Evolutionary conservation across 2,329 filamentous ascomycete species (phyloP).

Genomic region (Pseudocercospora pini-densiflorae): DNA sequence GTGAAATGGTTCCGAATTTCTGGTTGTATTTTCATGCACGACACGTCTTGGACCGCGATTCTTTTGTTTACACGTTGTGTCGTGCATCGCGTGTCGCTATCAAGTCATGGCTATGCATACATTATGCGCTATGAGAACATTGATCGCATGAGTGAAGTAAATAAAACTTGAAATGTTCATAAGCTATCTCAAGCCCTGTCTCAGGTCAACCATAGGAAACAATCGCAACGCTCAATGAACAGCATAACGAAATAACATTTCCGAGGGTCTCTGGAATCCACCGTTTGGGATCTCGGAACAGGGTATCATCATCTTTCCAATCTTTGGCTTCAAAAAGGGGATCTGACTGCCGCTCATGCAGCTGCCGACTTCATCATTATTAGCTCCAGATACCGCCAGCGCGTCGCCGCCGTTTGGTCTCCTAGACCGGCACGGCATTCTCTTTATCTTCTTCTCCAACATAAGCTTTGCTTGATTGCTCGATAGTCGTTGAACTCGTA

Average conservation of each 20-base stretch:
- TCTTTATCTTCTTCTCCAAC: constrained; percentile 17
- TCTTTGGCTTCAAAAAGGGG: not conserved
- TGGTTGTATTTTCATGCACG: not conserved
- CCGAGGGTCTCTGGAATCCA: not conserved
- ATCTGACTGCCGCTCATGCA: not conserved
- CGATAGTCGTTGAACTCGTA: not conserved
- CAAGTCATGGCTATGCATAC: no score
- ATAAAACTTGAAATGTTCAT: not conserved
- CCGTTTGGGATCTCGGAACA: not conserved
- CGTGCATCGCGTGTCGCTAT: no score
- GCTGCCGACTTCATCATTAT: not conserved
- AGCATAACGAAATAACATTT: not conserved
- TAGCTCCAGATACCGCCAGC: constrained; percentile 3
- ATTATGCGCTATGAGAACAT: not conserved
- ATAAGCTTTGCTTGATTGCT: constrained; percentile 14
- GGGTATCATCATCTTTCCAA: constrained; percentile 12
- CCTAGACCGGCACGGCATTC: constrained; percentile 23
- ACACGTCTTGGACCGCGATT: not conserved
- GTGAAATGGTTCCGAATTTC: not conserved
- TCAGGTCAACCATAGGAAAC: constrained; percentile 3
- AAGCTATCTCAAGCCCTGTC: not conserved
- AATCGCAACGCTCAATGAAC: not conserved
- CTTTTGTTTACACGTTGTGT: no score
- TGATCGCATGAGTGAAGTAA: not conserved
- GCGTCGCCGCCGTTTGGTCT: constrained; percentile 6